Conservation (phyloP, 1,139 yeast species). For the Blastobotrys illinoisensis region DNA sequence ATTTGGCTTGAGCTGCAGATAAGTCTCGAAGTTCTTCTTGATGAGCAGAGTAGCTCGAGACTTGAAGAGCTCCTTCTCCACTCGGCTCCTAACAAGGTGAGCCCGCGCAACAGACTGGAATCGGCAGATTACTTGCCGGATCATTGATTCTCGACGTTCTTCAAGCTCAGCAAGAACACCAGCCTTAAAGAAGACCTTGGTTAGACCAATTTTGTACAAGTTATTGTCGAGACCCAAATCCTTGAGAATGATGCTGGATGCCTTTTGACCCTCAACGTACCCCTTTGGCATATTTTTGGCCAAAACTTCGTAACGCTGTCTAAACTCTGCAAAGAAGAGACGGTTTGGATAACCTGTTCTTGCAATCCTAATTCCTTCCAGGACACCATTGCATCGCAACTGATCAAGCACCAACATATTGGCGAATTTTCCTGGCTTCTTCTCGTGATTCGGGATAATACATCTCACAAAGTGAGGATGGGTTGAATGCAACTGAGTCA, state of each 20-base stretch:
- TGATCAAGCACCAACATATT: constrained; percentile 78
- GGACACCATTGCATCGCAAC: constrained; percentile 91
- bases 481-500: constrained; percentile 70
- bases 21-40: constrained; percentile 53
- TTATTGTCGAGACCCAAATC: constrained; percentile 57
- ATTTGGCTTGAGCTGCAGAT: constrained; percentile 50
- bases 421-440: constrained; percentile 67
- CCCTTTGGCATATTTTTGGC: constrained; percentile 39
- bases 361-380: constrained; percentile 96
- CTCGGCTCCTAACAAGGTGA: constrained; percentile 47
- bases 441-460: constrained; percentile 80
- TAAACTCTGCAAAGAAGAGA: constrained; percentile 76
- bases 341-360: constrained; percentile 97
- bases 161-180: constrained; percentile 94
- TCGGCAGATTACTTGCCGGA: constrained; percentile 50
- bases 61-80: constrained; percentile 48
- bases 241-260: constrained; percentile 62
- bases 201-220: constrained; percentile 69
- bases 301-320: constrained; percentile 65
- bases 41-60: constrained; percentile 69
- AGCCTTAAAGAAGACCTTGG: constrained; percentile 92
- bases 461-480: constrained; percentile 98
- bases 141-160: constrained; percentile 61
- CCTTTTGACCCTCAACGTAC: constrained; percentile 46
- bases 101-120: constrained; percentile 74